Conservation (phyloP, 768 basidiomycete species). For the Pisolithus tinctorius region DNA sequence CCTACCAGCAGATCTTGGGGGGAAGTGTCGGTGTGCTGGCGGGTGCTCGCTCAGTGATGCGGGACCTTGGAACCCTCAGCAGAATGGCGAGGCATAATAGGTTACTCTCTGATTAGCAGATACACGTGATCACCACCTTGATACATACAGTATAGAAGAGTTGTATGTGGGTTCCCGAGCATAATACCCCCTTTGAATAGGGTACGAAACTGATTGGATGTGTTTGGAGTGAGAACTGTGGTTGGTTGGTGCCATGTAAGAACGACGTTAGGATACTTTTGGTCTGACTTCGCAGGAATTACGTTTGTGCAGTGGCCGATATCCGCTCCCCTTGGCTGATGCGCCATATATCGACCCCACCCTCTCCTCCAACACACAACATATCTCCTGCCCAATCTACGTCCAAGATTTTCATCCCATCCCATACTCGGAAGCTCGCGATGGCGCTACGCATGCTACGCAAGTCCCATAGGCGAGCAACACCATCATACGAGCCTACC, state of each 20-base stretch:
- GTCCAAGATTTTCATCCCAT: constrained; percentile 52
- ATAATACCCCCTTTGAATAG: neutral
- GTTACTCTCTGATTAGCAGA: neutral
- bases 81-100: neutral
- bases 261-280: neutral
- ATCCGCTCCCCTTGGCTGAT: constrained; percentile 28
- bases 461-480: constrained; percentile 73
- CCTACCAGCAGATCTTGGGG: constrained; percentile 82
- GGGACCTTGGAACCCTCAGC: constrained; percentile 75
- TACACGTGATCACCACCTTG: neutral
- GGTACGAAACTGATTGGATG: neutral
- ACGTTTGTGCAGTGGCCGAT: neutral
- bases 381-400: constrained; percentile 54
- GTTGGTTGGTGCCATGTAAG: no score
- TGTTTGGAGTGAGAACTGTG: no score
- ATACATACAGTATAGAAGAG: neutral
- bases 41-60: constrained; percentile 87
- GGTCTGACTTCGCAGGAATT: neutral
- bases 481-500: constrained; percentile 73
- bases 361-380: constrained; percentile 56
- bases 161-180: neutral
- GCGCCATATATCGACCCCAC: constrained; percentile 60
- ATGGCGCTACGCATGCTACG: constrained; percentile 61
- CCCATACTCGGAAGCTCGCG: constrained; percentile 56
- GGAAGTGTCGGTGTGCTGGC: constrained; percentile 64